phyloP scores from a whole-genome alignment of 2,329 filamentous ascomycete genomes.

The Calonectria leucothoes region DNA sequence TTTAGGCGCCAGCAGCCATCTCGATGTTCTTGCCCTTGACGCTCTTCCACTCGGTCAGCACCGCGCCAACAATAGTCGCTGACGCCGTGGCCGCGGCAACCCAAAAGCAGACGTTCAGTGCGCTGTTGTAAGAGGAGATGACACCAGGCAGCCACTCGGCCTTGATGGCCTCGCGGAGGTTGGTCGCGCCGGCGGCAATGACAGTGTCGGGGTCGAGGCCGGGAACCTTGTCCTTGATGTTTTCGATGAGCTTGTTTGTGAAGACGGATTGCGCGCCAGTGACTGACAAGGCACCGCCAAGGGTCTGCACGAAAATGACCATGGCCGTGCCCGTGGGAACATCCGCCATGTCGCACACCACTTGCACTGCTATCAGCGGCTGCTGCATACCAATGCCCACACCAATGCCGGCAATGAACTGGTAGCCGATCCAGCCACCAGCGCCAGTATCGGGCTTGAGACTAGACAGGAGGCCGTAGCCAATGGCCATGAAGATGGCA shows the following conservation, averaged over 20 bases:
- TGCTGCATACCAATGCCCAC: conserved; percentile 58
- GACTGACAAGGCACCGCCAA: conserved; percentile 60
- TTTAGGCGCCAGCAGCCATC: conserved; percentile 40
- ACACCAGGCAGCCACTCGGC: conserved; percentile 48
- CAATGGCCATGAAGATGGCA: conserved; percentile 48
- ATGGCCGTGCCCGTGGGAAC: conserved; percentile 51
- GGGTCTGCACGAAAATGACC: conserved; percentile 47
- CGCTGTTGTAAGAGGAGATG: conserved; percentile 56
- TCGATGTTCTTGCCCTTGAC: conserved; percentile 65
- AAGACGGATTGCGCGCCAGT: conserved; percentile 62
- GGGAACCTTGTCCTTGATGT: conserved; percentile 51
- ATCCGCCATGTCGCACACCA: conserved; percentile 43
- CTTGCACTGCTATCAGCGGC: conserved; percentile 58
- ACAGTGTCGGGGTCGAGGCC: conserved; percentile 47
- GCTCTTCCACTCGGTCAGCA: conserved; percentile 65
- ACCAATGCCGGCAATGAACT: conserved; percentile 47
- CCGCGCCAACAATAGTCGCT: conserved; percentile 55
- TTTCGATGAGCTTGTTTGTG: conserved; percentile 56
- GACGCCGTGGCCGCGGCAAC: conserved; percentile 58
- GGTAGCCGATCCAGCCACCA: conserved; percentile 57
- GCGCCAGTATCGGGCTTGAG: conserved; percentile 48
- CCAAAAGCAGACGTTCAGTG: conserved; percentile 55
- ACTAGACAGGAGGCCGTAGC: conserved; percentile 56
- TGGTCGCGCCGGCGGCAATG: conserved; percentile 51
- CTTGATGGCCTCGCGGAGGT: conserved; percentile 45